These are phyloP conservation scores for Fusarium sp. DNA, from an alignment of 2,329 filamentous ascomycete genomes.

Conservation along the genomic window DNA sequence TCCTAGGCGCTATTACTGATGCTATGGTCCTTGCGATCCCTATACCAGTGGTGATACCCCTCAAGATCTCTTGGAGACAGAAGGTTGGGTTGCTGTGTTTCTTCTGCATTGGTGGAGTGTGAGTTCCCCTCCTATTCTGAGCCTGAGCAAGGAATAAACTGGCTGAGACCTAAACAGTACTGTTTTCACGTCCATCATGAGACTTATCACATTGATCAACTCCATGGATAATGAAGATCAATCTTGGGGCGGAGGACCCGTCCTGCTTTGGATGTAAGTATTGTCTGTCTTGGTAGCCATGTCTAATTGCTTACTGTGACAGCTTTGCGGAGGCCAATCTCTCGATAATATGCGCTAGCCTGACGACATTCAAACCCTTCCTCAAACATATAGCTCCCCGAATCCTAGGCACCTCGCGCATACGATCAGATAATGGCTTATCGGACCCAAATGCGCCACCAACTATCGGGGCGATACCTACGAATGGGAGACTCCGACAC, in stretches of 20 bases:
- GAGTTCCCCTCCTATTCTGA: rapidly evolving
- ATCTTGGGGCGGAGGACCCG: conserved; percentile 16
- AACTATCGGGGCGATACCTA: conserved; percentile 15
- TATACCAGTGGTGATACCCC: neutral
- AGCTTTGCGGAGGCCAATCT: conserved; percentile 34
- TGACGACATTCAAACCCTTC: conserved; percentile 29
- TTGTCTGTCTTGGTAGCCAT: neutral
- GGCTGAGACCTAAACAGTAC: conserved; percentile 2
- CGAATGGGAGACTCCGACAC: neutral
- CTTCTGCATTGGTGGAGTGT: conserved; percentile 19
- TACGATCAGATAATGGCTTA: conserved; percentile 4
- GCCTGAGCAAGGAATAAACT: neutral
- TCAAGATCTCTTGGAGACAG: conserved; percentile 7
- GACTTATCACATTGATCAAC: conserved; percentile 20
- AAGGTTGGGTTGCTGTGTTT: conserved; percentile 23
- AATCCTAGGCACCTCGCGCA: conserved; percentile 11
- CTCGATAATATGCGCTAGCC: conserved; percentile 27
- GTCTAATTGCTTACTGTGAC: neutral
- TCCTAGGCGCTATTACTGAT: neutral
- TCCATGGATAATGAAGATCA: conserved; percentile 16
- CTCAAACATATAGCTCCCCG: conserved; percentile 27
- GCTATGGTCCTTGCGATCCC: neutral
- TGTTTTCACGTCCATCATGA: conserved; percentile 30
- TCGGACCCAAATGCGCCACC: conserved; percentile 23
- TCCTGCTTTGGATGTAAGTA: conserved; percentile 35